Base-by-base conservation (phyloP, 805 yeast species). In the Teunomyces tritomae region DNA sequence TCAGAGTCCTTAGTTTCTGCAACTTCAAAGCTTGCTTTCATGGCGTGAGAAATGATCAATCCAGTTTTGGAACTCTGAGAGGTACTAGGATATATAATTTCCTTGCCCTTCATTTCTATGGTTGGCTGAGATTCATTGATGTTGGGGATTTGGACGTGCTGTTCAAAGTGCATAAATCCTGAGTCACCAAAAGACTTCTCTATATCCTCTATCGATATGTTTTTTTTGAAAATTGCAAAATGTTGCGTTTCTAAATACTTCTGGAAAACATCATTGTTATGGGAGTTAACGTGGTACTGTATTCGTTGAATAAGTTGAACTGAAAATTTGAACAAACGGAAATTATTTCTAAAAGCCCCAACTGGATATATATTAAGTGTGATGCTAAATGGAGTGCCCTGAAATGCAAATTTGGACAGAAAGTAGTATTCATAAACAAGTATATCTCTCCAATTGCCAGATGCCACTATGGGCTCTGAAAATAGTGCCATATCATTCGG, bases 361-460 rank as follows among this genome's bases (percentile, higher is more conserved):
- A 52, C 34, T 5, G 58, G 54, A 27, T 44, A 50, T 8, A 57
- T 36, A 13, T 42, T 35, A 5, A 57, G 24, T 11, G 40, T 30
- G 9, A 44, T 33, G 7, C 11, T 16, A 29, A 44, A 56, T 1
- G 50, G 49, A 6, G 28, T 13, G 13, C 48, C 48, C 17, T 53
- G 58, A 26, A 51, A 53, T 7, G 56, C 57, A 10, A 56, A 36
- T 30, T 55, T 53, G 45, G 48, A 48, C 33, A 49, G 58, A 30
- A 50, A 46, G 14, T 44, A 39, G 30, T 52, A 53, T 34, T 57
- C 58, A 36, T 57, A 57, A 9, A 54, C 45, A 3, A 57, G 43
- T 11, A 55, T 24, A 28, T 52, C 46, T 34, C 59, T 37, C 61
- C 61, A 57, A 39, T 53, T 55, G 2, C 61, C 61, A 1, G 54